Evolutionary conservation across 768 basidiomycete genomes (phyloP), one percentile per base, ranked within the genome.

Genomic region (Favolaschia claudopus): DNA sequence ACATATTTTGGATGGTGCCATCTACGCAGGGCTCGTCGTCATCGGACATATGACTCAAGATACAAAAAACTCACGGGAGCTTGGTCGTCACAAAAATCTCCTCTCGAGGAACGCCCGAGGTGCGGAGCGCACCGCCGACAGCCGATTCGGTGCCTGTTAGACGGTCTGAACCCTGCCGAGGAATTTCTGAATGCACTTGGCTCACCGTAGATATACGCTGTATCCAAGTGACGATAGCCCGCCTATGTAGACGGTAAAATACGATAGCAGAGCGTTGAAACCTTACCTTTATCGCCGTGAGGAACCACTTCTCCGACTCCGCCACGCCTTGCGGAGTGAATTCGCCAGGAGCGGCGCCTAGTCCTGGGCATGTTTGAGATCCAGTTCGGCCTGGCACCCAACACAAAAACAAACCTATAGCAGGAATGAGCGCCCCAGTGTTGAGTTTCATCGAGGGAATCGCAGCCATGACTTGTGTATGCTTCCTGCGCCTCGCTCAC

Each of bases 61-160:
- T 10, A 32, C 39, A 14, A 31, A 51, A 27, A 24, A 65, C 75
- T 62, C 57, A 79, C 69, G 77, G 72, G 31, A 84, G 70, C 63
- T 85, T 85, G 15, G 82, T 82, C 0, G 82, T 84, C 29, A 85
- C 70, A 63, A 80, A 83, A 24, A 84, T 65, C 34, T 83, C 74
- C 27, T 79, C 75, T 24, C 84, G 76, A 4, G 82, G 78, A 36
- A 84, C 72, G 3, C 82, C 82, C 17, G 81, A 84, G 10, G 72
- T 78, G 37, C 74, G 76, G 53, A 87, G 72, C 0, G 77, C 81
- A 6, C 74, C 63, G 3, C 83, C 81, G 17, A 82, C 79, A 6
- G 72, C 69, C 25, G 66, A 69, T 53, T 83, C 82, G 7, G 80
- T 83, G 44, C 58, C 73, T 74, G 38, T 12, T 47, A 31, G 8